A percentile compares a stretch with the other conserved stretches of the same genome.
Evolutionary conservation across 176 grass and related monocot species (phyloP).

Genomic region (Oryza punctata): DNA sequence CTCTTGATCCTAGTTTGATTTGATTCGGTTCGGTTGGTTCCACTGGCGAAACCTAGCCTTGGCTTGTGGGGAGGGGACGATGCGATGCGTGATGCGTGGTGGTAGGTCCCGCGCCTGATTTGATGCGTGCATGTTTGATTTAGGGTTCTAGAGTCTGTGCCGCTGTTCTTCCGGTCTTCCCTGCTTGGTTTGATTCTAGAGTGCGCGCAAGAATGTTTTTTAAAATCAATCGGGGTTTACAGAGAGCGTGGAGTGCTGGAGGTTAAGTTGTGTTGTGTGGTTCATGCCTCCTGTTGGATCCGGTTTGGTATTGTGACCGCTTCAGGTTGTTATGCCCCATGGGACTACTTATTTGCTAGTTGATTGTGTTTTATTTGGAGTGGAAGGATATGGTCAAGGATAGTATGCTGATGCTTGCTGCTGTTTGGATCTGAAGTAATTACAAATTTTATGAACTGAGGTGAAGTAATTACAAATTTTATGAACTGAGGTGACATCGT

Average conservation of each 20-base stretch:
- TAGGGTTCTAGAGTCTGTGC: slow-evolving; percentile 15
- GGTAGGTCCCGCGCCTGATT: slow-evolving; percentile 10
- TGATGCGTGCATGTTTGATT: slow-evolving; percentile 4
- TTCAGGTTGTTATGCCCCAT: background rate
- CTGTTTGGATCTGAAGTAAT: slow-evolving; percentile 15
- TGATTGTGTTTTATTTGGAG: slow-evolving; percentile 10
- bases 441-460: background rate
- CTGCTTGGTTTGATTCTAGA: background rate
- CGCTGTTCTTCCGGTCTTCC: background rate
- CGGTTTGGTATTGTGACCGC: background rate
- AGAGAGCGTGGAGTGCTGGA: background rate
- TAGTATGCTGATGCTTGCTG: background rate
- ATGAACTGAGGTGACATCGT: background rate
- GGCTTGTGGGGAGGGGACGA: background rate
- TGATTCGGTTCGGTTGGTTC: slow-evolving; percentile 6
- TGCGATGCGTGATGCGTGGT: background rate
- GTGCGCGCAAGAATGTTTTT: background rate
- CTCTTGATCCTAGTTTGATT: background rate
- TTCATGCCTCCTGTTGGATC: background rate
- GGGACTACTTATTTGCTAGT: background rate
- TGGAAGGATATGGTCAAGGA: background rate
- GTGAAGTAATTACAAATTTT: slow-evolving; percentile 1
- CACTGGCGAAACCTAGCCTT: background rate
- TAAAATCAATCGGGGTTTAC: background rate
- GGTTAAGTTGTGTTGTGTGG: background rate